phyloP scores from a whole-genome alignment of 1,284 basidiomycete species.

The Phylloporus sp. region DNA sequence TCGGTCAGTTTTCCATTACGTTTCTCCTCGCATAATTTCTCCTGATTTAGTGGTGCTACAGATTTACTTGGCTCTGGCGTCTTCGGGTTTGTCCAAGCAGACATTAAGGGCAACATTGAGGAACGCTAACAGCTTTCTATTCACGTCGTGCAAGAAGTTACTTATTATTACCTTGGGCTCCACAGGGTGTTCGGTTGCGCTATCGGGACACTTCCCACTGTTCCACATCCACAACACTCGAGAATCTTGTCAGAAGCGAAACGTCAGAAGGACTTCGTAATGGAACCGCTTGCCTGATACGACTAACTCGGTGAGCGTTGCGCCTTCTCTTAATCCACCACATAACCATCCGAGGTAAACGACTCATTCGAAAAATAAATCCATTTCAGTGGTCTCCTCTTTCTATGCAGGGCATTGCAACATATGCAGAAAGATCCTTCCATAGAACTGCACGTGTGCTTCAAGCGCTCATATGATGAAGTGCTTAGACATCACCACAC shows the following conservation, averaged over 20 bases:
- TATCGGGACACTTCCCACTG: slow-evolving; percentile 57
- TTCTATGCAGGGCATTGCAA: slow-evolving; percentile 63
- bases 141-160: slow-evolving; percentile 17
- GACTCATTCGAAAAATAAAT: slow-evolving; percentile 8
- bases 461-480: slow-evolving; percentile 86
- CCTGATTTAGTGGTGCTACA: slow-evolving; percentile 37
- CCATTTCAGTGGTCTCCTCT: slow-evolving; percentile 31
- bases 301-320: slow-evolving; percentile 72
- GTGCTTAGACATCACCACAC: slow-evolving; percentile 85
- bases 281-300: slow-evolving; percentile 71
- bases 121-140: slow-evolving; percentile 47
- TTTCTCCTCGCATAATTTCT: slow-evolving; percentile 10
- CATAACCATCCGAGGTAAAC: slow-evolving; percentile 12
- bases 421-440: slow-evolving; percentile 71
- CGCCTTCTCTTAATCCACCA: slow-evolving; percentile 14
- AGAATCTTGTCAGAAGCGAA: slow-evolving; percentile 77
- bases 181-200: slow-evolving; percentile 80
- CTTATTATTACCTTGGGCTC: slow-evolving; percentile 17
- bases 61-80: slow-evolving; percentile 89
- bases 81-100: slow-evolving; percentile 90
- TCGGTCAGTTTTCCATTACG: slow-evolving; percentile 61
- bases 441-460: slow-evolving; percentile 82
- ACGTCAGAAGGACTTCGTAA: slow-evolving; percentile 51
- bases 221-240: slow-evolving; percentile 80
- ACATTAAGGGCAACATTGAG: slow-evolving; percentile 88